Base-by-base conservation (phyloP, 2,329 filamentous ascomycete species). In the Grosmannia clavigera region DNA sequence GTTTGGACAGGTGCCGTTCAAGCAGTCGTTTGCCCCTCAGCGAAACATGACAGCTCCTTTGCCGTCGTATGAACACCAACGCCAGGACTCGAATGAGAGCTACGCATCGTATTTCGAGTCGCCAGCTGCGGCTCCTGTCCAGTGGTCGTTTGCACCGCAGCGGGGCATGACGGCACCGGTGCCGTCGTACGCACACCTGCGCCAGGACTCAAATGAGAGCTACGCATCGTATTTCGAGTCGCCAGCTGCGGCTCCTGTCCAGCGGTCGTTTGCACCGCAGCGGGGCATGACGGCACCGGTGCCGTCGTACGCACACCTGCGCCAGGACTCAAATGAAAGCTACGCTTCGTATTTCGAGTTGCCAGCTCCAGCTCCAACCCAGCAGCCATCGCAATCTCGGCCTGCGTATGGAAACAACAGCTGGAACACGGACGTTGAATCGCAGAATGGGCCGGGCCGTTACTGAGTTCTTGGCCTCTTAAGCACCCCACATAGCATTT, bases 21-120 rank as follows among this genome's bases (percentile, higher is more conserved):
- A 10, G 27, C 51, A 29, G 16, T 29, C 11, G 14, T 7, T 22
- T 16, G 3, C 46, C 27, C 71, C 69, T 1, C 67, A 69, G 60
- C 66, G 71, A 27, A 70, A 69, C 61, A 71, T 71, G 70, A 73
- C 71, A 10, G 69, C 70, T 1, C 71, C 71, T 0, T 60, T 67
- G 31, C 65, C 64, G 59, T 14, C 61, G 61, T 58, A 65, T n/a
- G 29, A 25, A 6, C 63, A 64, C 46, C 52, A 55, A 25, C 63
- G 63, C 4, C 61, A 64, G 61, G 40, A 57, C 1, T 64, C 62
- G 9, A 55, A 63, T 12, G 60, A 64, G 40, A 63, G 58, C 29
- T 65, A 64, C 58, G 61, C 61, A 53, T 64, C 61, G 1, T 66
- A 64, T 58, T 61, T 63, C 53, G 60, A 62, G 53, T 61, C 2